Conservation (phyloP, 1,284 basidiomycete genomes). For the Cryptococcus sp. region DNA sequence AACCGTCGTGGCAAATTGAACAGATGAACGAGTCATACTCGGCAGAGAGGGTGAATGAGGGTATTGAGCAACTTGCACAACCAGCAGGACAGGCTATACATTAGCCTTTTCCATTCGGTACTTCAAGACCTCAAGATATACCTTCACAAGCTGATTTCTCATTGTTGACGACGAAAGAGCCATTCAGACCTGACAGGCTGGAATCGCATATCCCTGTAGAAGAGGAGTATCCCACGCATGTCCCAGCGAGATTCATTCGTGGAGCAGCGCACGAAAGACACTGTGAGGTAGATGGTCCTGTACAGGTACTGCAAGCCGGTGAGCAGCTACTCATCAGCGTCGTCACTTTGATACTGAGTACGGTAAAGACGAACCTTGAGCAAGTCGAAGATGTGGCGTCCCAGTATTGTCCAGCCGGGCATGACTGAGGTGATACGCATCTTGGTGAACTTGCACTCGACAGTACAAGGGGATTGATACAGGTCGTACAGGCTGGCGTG, state of each 20-base stretch:
- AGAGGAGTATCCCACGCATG: constrained; percentile 44
- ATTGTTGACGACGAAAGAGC: constrained; percentile 43
- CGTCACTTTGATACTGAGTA: background rate
- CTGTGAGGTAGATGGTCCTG: constrained; percentile 30
- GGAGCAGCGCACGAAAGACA: constrained; percentile 43
- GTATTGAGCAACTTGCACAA: constrained; percentile 44
- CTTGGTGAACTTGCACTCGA: constrained; percentile 30
- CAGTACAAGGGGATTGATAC: constrained; percentile 24
- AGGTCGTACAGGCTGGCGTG: constrained; percentile 27
- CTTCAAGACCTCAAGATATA: constrained; percentile 32
- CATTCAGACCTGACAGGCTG: constrained; percentile 20
- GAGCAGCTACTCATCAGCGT: constrained; percentile 33
- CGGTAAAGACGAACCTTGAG: constrained; percentile 19
- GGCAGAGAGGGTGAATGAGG: constrained; percentile 35
- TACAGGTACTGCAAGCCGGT: constrained; percentile 45
- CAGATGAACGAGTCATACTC: constrained; percentile 30
- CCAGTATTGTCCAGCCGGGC: constrained; percentile 38
- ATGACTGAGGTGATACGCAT: constrained; percentile 28
- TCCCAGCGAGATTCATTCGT: constrained; percentile 31
- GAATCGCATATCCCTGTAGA: constrained; percentile 46
- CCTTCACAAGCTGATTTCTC: constrained; percentile 45
- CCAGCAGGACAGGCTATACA: constrained; percentile 45
- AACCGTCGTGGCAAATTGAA: constrained; percentile 48
- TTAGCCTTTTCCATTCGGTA: background rate
- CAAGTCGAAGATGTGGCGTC: constrained; percentile 27